Evolutionary conservation across 768 basidiomycete genomes (phyloP), one percentile per base, ranked within the genome.

Genomic region (Mycena metata): DNA sequence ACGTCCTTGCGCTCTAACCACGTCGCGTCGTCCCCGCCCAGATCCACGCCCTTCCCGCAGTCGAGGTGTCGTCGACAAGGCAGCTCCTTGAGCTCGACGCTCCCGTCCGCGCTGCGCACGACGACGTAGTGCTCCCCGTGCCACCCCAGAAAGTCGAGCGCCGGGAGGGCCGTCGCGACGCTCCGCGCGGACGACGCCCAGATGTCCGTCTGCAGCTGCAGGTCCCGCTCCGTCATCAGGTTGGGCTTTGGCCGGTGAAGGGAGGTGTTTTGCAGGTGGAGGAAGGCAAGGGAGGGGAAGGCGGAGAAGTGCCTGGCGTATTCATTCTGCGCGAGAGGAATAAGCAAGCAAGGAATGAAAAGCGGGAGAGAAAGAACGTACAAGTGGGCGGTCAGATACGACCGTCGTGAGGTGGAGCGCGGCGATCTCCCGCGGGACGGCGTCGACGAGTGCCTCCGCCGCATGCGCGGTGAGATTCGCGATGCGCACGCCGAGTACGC

Each of bases 1-100:
- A 92, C 88, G 70, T 92, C 90, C 79, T 89, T 91, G 73, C 89
- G 81, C 79, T 90, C 90, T 75, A 90, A 77, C 90, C 90, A 91
- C 49, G 85, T 82, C 35, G 86, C 88, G 74, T 90, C 89, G 39
- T 86, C 86, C 43, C 84, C 82, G 17, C 89, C 89, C 59, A 91
- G 76, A 77, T 91, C 89, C 21, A 91, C 88, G 36, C 89, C 89
- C 70, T 87, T 89, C 47, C 87, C 89, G 73, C 89, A 90, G 75
- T 91, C 90, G 60, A 90, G 74, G 43, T 88, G 75, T 57, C 88
- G 76, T 60, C 89, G 78, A 45, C 86, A 79, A 6, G 90, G 89
- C 35, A 91, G 77, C 78, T 91, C 89, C 74, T 89, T 89, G 65
- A 90, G 75, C 73, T 90, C 88, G 19, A 82, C 77, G 36, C 67